Percentiles rank a stretch among this genome's conserved stretches.
phyloP scores from a whole-genome alignment of 345 rosid species.

The Sisymbrium altissimum region DNA sequence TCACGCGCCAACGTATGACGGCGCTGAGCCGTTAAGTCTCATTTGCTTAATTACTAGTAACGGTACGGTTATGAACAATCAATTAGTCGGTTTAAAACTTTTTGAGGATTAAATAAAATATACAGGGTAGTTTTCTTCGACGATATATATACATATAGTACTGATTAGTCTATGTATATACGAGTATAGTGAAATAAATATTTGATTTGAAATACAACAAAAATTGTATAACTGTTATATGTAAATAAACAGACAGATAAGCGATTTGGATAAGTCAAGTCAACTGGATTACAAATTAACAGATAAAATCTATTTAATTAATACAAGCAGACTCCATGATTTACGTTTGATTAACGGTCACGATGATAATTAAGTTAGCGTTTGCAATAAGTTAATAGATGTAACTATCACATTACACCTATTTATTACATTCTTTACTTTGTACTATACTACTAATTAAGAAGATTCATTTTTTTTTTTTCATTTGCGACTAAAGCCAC shows the following conservation, averaged over 20 bases:
- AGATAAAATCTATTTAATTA: conserved; percentile 10
- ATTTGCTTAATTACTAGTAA: neutral
- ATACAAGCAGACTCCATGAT: conserved; percentile 21
- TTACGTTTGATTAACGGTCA: conserved; percentile 26
- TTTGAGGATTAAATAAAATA: neutral
- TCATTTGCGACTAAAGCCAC: conserved; percentile 3
- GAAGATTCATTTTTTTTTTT: neutral
- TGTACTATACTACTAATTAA: neutral
- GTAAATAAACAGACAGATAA: neutral
- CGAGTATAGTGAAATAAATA: neutral
- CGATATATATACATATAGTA: neutral
- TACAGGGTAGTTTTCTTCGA: neutral
- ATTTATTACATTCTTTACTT: neutral
- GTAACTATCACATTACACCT: conserved; percentile 21
- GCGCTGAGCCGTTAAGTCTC: conserved; percentile 24
- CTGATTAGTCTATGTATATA: neutral
- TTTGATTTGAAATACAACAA: neutral
- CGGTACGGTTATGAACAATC: conserved; percentile 6
- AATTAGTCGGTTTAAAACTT: neutral
- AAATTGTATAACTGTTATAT: neutral
- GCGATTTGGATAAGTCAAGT: conserved; percentile 22
- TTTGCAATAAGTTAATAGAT: conserved; percentile 22
- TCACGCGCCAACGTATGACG: conserved; percentile 26
- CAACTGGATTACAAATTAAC: conserved; percentile 23
- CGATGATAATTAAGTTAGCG: conserved; percentile 20